A percentile compares a stretch with the other conserved stretches of the same genome.
These are phyloP conservation scores for Hyaloscypha bicolor DNA, from an alignment of 495 filamentous ascomycete species.

Conservation along the genomic window DNA sequence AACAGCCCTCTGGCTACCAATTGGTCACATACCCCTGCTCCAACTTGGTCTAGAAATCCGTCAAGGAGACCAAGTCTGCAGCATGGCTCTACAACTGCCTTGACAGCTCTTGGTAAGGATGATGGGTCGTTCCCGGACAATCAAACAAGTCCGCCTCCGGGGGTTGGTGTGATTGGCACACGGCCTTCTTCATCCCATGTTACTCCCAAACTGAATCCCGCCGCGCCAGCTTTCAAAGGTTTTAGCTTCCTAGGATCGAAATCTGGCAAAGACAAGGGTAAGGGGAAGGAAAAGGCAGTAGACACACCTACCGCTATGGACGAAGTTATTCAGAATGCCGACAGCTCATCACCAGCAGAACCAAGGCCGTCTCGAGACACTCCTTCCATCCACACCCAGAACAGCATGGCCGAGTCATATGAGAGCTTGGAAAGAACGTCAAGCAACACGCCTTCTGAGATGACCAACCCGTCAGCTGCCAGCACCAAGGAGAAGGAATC, in stretches of 20 bases:
- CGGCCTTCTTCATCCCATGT: conserved; percentile 34
- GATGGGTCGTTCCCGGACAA: conserved; percentile 32
- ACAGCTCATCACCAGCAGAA: conserved; percentile 54
- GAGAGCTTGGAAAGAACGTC: conserved; percentile 67
- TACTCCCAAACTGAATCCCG: conserved; percentile 63
- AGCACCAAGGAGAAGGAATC: conserved; percentile 54
- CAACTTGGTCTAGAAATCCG: conserved; percentile 57
- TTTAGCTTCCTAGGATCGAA: conserved; percentile 39
- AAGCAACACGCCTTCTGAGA: conserved; percentile 68
- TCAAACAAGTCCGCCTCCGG: conserved; percentile 28
- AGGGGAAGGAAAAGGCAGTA: conserved; percentile 19
- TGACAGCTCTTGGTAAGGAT: conserved; percentile 29
- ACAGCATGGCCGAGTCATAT: conserved; percentile 67
- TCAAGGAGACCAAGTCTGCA: conserved; percentile 59
- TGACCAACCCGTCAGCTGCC: conserved; percentile 43
- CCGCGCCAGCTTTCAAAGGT: conserved; percentile 61
- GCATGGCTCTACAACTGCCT: conserved; percentile 51
- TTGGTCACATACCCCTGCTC: conserved; percentile 52
- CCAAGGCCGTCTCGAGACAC: conserved; percentile 64
- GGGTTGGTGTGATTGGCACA: conserved; percentile 36
- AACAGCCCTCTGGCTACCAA: conserved; percentile 57
- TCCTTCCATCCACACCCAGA: conserved; percentile 62
- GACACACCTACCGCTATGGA: conserved; percentile 10
- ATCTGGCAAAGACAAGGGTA: conserved; percentile 22
- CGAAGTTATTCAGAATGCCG: not conserved